Conservation (phyloP, 2,329 filamentous ascomycete genomes). For the Ascosphaera apis region DNA sequence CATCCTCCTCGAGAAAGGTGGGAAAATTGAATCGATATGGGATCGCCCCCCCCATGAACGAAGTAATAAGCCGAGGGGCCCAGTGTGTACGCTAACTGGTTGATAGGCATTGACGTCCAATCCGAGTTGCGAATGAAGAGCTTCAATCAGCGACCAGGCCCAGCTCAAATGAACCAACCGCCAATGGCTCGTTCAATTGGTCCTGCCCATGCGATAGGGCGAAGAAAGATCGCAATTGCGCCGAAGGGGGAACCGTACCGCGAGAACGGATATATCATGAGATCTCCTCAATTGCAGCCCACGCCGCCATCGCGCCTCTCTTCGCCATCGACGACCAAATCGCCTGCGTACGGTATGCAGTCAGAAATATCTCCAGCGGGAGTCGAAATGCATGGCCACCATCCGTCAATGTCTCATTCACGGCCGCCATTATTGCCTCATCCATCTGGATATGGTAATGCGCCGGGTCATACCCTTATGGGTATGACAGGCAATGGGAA, state of each 20-base stretch:
- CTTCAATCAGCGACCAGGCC: slow-evolving; percentile 51
- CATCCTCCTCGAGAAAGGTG: slow-evolving; percentile 89
- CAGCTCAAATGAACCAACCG: slow-evolving; percentile 48
- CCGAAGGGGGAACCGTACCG: slow-evolving; percentile 15
- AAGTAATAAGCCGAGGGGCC: not conserved
- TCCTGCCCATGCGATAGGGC: too few relatives aligned
- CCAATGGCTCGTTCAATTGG: too few relatives aligned
- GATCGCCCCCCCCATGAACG: too few relatives aligned
- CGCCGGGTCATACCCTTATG: too few relatives aligned
- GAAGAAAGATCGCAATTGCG: too few relatives aligned
- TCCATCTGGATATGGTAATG: too few relatives aligned
- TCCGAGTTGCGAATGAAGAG: slow-evolving; percentile 85
- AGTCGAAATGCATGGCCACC: slow-evolving; percentile 30
- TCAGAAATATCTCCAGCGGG: slow-evolving; percentile 38
- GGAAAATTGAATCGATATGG: slow-evolving; percentile 1
- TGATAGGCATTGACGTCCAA: slow-evolving; percentile 78
- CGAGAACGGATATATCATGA: slow-evolving; percentile 17
- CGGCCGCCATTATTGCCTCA: slow-evolving; percentile 24
- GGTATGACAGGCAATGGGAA: too few relatives aligned
- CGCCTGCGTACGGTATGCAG: slow-evolving; percentile 36
- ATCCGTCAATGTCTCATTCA: slow-evolving; percentile 20
- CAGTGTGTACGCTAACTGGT: slow-evolving; percentile 1
- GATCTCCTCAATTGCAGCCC: slow-evolving; percentile 53
- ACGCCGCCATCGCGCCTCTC: slow-evolving; percentile 61
- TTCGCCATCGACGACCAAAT: slow-evolving; percentile 39